A percentile compares a stretch with the other conserved stretches of the same genome.
These are phyloP conservation scores for Paramarasmius palmivorus DNA, from an alignment of 1,284 basidiomycete species.

Conservation along the genomic window DNA sequence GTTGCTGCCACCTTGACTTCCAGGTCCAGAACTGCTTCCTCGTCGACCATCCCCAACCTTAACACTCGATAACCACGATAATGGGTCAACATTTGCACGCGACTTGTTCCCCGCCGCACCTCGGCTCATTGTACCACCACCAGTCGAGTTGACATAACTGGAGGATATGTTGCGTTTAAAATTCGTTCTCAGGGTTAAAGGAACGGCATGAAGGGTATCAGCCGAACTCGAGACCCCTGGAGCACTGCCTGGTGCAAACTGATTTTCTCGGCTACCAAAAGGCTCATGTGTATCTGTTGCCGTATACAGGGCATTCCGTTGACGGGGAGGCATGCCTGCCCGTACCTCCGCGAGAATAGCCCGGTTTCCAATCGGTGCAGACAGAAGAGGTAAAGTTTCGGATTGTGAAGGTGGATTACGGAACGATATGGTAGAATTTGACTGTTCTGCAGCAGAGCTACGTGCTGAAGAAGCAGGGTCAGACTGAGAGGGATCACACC, in stretches of 20 bases:
- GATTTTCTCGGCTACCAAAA: background rate
- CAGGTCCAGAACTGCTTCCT: conserved; percentile 53
- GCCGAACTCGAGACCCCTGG: background rate
- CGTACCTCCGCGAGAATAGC: conserved; percentile 70
- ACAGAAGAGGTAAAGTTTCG: conserved; percentile 42
- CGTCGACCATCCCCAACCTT: conserved; percentile 47
- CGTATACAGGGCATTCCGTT: conserved; percentile 9
- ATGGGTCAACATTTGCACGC: conserved; percentile 54
- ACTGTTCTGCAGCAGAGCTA: conserved; percentile 12
- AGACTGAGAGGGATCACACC: conserved; percentile 30
- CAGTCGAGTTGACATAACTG: background rate
- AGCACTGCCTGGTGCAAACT: background rate
- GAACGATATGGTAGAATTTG: conserved; percentile 40
- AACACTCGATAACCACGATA: conserved; percentile 73
- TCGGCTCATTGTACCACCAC: conserved; percentile 55
- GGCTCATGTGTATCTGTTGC: background rate
- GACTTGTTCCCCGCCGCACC: conserved; percentile 49
- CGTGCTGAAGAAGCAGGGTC: conserved; percentile 26
- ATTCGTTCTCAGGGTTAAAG: background rate
- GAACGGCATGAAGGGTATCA: background rate
- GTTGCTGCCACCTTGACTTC: conserved; percentile 49
- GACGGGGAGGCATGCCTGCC: conserved; percentile 44
- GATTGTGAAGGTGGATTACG: conserved; percentile 44
- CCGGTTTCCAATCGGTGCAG: conserved; percentile 67
- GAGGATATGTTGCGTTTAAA: background rate